Base-by-base conservation (phyloP, 805 yeast genomes). In the Hermanozyma aechmeae region DNA sequence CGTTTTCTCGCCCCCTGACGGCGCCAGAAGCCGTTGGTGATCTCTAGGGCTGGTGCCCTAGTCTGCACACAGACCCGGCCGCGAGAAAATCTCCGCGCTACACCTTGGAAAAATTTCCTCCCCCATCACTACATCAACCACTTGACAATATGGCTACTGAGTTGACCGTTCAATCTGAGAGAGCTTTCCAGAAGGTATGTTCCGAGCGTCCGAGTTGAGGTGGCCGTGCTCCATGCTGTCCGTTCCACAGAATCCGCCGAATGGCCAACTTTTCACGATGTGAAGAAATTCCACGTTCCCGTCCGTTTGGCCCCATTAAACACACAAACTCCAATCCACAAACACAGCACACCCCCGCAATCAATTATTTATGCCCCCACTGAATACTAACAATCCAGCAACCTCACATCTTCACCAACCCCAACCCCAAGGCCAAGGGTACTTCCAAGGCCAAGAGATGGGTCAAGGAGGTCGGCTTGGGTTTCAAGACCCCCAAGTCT, bases 321-420 rank as follows among this genome's bases (percentile, higher is more conserved):
- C n/a, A n/a, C n/a, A n/a, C n/a, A n/a, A n/a, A n/a, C n/a, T n/a
- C n/a, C n/a, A n/a, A n/a, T n/a, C n/a, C n/a, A n/a, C n/a, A n/a
- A n/a, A n/a, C n/a, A n/a, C n/a, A n/a, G n/a, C n/a, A n/a, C n/a
- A n/a, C n/a, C n/a, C n/a, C n/a, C n/a, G n/a, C n/a, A n/a, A n/a
- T n/a, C n/a, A n/a, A n/a, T n/a, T n/a, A n/a, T n/a, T n/a, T n/a
- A n/a, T n/a, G n/a, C n/a, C n/a, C n/a, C n/a, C n/a, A n/a, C n/a
- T n/a, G n/a, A n/a, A n/a, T 63, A 63, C 69, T 61, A 61, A 64
- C 71, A 39, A 25, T 33, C 23, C 61, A 84, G 99, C 99, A 92
- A 84, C 98, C 97, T 66, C 98, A 92, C 79, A 89, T 92, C 79
- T 92, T 92, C 95, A 87, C 86, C 76, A 92, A 92, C 89, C 86